Conservation (phyloP, 306 rosid genomes). For the Amphicarpaea edgeworthii region DNA sequence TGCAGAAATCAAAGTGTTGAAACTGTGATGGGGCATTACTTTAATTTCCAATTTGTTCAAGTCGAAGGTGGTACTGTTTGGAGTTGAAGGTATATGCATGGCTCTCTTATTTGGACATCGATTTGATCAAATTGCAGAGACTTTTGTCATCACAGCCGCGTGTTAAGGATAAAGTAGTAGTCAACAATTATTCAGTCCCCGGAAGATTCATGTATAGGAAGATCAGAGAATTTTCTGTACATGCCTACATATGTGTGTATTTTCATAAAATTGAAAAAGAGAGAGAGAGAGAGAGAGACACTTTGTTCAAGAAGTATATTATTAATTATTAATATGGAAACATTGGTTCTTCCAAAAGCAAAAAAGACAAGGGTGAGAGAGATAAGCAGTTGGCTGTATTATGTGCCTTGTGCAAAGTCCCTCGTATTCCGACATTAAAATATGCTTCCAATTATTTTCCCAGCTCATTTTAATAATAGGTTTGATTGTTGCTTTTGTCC, state of each 20-base stretch:
- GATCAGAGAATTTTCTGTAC: conserved; percentile 2
- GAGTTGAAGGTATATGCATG: no score
- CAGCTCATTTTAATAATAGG: conserved; percentile 29
- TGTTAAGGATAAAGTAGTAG: conserved; percentile 13
- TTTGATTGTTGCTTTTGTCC: conserved; percentile 33
- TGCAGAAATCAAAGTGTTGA: conserved; percentile 22
- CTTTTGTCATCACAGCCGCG: conserved; percentile 43
- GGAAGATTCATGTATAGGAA: not conserved
- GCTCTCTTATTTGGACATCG: conserved; percentile 35
- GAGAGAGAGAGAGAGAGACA: not conserved
- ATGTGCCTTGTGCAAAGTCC: conserved; percentile 51
- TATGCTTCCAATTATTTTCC: conserved; percentile 44
- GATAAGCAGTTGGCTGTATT: conserved; percentile 33
- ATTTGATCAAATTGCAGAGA: conserved; percentile 38
- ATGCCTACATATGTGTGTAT: not conserved
- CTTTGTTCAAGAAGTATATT: not conserved
- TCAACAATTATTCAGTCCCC: not conserved
- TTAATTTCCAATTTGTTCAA: conserved; percentile 23
- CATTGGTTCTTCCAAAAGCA: conserved; percentile 31
- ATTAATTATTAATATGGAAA: conserved; percentile 14
- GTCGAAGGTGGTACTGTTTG: conserved; percentile 13
- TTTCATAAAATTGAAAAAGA: not conserved
- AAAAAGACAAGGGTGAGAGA: not conserved
- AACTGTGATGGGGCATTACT: conserved; percentile 30
- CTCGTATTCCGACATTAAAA: conserved; percentile 16